Conservation (phyloP, 2,329 filamentous ascomycete genomes). For the Cordyceps militaris region DNA sequence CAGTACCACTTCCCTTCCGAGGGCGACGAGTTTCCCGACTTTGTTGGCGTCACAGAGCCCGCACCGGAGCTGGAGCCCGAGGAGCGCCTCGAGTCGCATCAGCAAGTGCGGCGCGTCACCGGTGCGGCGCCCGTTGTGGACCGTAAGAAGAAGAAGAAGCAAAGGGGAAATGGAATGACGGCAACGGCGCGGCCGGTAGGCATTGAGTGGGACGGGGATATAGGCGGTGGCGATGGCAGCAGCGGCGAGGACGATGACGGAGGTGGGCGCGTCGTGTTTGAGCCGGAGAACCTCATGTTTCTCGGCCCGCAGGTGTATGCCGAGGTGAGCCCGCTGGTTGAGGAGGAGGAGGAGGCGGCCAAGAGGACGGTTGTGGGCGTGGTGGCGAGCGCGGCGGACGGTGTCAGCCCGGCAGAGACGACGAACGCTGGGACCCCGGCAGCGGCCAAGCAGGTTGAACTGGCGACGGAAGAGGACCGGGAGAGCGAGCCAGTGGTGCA, state of each 20-base stretch:
- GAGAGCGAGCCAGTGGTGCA: neutral
- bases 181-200: constrained; percentile 22
- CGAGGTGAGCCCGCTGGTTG: constrained; percentile 37
- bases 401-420: constrained; percentile 24
- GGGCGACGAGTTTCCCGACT: constrained; percentile 53
- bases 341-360: constrained; percentile 31
- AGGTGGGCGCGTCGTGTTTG: constrained; percentile 35
- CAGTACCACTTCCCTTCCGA: constrained; percentile 51
- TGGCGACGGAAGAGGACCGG: neutral
- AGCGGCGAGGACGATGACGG: constrained; percentile 27
- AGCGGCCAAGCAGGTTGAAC: neutral
- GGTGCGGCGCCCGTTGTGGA: constrained; percentile 7
- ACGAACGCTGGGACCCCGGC: constrained; percentile 12
- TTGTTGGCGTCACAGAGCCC: constrained; percentile 32
- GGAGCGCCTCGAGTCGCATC: constrained; percentile 45
- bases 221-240: constrained; percentile 25
- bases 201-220: constrained; percentile 26
- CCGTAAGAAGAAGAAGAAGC: constrained; percentile 4
- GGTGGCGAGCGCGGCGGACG: constrained; percentile 7
- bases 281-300: constrained; percentile 47
- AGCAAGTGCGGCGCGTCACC: constrained; percentile 36
- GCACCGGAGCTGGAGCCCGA: constrained; percentile 41
- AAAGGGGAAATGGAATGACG: constrained; percentile 24
- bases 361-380: constrained; percentile 21
- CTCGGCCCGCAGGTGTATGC: constrained; percentile 40